Base-by-base conservation (phyloP, 2,329 filamentous ascomycete genomes). In the Colletotrichum cereale region DNA sequence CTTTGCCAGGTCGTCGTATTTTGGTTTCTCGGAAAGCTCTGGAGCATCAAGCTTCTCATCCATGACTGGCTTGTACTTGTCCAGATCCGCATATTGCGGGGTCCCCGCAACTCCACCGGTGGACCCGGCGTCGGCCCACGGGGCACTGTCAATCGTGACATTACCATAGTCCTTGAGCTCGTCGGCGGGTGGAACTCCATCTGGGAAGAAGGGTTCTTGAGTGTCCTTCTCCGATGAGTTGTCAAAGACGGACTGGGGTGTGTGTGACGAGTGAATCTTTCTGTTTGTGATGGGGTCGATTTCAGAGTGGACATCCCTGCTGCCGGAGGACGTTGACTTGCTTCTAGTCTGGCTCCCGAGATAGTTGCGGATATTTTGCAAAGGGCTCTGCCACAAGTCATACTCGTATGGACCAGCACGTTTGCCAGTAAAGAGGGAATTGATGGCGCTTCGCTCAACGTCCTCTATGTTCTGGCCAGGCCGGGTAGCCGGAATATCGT, bases 231-330 rank as follows among this genome's bases (percentile, higher is more conserved):
- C 34, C 16, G 66, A 56, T 4, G 60, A 56, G 24, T 47, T 69
- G 21, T 69, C 65, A 6, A 76, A 74, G 0, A 44, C 7, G 16
- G 64, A 63, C 14, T 72, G 67, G n/a, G 73, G 67, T 1, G 73
- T 73, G 64, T 72, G 75, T 29, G 74, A 62, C 1, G 75, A 73
- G 24, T 71, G 70, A 4, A 88, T 82, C 71, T 84, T 88, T 42
- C 87, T 84, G 73, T 90, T 90, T 21, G 88, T 89, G 70, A 90
- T 89, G 3, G 88, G 88, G 67, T 90, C 88, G 53, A 90, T 89
- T 26, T 83, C 77, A 58, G 83, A 85, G 11, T 82, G 82, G 2
- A 75, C 56, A 5, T 75, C 73, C 29, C 53, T n/a, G 31, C 34
- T 60, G 29, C 72, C 63, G 21, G 66, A 63, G 10, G 57, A 56